These are phyloP conservation scores for Eragrostis nindensis DNA, from an alignment of 176 grass and related monocot species.

Conservation along the genomic window DNA sequence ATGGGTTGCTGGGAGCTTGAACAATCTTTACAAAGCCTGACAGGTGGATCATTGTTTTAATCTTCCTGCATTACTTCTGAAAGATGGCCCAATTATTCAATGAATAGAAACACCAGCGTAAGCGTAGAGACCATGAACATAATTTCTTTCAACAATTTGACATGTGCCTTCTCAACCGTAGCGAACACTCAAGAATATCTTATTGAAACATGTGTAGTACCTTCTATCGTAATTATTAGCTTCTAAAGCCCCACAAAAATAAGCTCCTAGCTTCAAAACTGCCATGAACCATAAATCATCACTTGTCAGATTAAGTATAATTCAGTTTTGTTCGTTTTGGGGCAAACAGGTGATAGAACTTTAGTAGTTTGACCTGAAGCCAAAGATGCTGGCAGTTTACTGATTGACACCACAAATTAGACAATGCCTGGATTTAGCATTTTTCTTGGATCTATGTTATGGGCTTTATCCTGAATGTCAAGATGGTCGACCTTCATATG, in stretches of 20 bases:
- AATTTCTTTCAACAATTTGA: background rate
- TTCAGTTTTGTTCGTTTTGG: background rate
- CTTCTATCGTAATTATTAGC: background rate
- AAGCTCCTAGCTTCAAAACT: background rate
- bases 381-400: background rate
- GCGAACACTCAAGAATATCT: background rate
- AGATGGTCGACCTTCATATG: no score
- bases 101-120: background rate
- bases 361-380: background rate
- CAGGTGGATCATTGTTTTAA: conserved; percentile 57
- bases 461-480: background rate
- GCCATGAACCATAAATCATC: background rate
- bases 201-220: background rate
- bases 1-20: conserved; percentile 99
- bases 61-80: background rate
- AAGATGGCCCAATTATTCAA: background rate
- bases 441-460: background rate
- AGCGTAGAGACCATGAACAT: conserved; percentile 4
- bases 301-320: background rate
- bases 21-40: conserved; percentile 93
- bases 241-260: conserved; percentile 1
- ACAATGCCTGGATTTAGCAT: background rate
- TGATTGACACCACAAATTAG: background rate
- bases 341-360: background rate
- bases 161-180: background rate